phyloP scores from a whole-genome alignment of 2,329 filamentous ascomycete genomes.

The Epichloe festucae region DNA sequence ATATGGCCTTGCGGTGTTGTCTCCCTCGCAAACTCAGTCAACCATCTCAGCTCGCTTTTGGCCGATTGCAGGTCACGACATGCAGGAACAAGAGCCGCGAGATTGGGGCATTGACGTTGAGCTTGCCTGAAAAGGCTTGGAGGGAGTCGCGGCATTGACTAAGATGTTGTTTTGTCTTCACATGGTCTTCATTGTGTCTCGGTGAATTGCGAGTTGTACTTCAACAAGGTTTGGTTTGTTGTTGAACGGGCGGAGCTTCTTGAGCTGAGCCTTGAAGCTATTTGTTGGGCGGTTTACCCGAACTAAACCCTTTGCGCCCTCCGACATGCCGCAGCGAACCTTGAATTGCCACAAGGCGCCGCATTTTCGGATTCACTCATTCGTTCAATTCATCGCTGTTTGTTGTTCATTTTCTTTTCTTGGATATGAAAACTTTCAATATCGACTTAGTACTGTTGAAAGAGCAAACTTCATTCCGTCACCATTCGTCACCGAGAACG shows the following conservation, averaged over 20 bases:
- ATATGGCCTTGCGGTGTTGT: conserved; percentile 7
- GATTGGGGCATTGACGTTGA: conserved; percentile 36
- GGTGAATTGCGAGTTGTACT: not conserved
- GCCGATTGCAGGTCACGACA: conserved; percentile 53
- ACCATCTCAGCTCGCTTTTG: conserved; percentile 60
- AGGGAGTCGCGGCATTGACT: conserved; percentile 48
- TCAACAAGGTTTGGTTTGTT: not conserved
- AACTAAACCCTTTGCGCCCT: conserved; percentile 15
- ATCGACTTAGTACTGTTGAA: not conserved
- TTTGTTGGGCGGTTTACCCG: conserved; percentile 13
- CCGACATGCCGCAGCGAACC: not conserved
- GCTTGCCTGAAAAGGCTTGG: conserved; percentile 44
- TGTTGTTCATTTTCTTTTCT: not conserved
- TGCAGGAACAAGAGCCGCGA: conserved; percentile 47
- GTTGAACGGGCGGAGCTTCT: no score
- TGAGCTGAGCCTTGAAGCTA: no score
- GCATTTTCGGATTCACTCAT: not conserved
- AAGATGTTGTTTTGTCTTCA: not conserved
- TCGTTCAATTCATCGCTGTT: not conserved
- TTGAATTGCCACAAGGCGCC: not conserved
- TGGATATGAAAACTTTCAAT: not conserved
- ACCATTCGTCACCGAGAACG: not conserved
- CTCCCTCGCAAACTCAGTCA: conserved; percentile 43
- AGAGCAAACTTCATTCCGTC: not conserved
- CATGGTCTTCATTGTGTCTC: not conserved